A percentile compares a stretch with the other conserved stretches of the same genome.
Evolutionary conservation across 2,329 filamentous ascomycete species (phyloP).

Genomic region (Erysiphe pulchra): DNA sequence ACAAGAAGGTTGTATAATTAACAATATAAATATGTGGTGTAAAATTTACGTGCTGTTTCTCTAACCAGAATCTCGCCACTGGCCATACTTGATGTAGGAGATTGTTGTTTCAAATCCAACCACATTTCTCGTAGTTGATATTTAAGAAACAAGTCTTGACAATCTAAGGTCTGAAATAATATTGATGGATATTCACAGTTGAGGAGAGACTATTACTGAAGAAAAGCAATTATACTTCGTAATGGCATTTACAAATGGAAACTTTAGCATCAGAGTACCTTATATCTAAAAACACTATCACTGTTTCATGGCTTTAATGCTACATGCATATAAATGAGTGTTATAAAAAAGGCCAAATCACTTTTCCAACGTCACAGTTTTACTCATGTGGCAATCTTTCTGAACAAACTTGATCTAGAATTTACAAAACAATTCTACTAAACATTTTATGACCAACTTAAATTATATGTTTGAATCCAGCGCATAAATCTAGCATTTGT

Average conservation of each 20-base stretch:
- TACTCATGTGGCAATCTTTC: no score
- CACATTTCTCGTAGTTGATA: neutral
- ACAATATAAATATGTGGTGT: no score
- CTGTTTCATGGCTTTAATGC: neutral
- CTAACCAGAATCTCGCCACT: no score
- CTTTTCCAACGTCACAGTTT: no score
- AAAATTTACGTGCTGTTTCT: no score
- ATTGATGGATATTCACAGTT: neutral
- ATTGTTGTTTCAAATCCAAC: neutral
- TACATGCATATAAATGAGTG: no score
- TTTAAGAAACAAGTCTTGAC: neutral
- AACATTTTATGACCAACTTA: no score
- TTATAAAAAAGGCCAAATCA: no score
- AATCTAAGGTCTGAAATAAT: neutral
- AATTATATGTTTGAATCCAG: constrained; percentile 13
- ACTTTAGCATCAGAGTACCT: neutral
- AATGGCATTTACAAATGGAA: neutral
- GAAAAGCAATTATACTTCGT: neutral
- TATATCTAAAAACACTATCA: neutral
- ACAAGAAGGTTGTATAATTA: no score
- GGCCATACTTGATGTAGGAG: no score
- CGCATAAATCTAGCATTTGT: constrained; percentile 12
- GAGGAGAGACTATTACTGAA: neutral
- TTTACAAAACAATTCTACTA: no score
- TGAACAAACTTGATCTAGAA: no score